Conservation (phyloP, 306 rosid species). For the Myrica gale region DNA sequence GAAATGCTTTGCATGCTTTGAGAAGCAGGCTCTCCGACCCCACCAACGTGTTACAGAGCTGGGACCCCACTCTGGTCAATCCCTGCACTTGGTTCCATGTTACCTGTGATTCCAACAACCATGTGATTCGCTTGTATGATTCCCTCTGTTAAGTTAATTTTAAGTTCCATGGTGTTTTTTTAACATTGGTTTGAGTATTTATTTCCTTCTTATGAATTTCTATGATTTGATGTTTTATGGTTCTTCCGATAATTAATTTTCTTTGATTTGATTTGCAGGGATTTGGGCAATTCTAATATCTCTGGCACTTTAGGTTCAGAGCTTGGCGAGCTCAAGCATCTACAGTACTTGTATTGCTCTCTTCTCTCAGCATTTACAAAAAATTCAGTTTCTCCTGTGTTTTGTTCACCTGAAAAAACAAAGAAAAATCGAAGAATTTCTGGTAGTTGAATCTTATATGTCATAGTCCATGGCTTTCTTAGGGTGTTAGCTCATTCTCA, state of each 20-base stretch:
- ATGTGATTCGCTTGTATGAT: slow-evolving; percentile 79
- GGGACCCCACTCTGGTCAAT: slow-evolving; percentile 99
- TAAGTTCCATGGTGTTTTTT: neutral
- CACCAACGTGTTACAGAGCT: slow-evolving; percentile 80
- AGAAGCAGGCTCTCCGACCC: slow-evolving; percentile 71
- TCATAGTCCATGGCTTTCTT: neutral
- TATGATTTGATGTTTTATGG: slow-evolving; percentile 1
- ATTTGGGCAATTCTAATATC: slow-evolving; percentile 82
- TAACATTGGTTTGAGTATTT: neutral
- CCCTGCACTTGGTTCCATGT: slow-evolving; percentile 99
- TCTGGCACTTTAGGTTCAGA: slow-evolving; percentile 91
- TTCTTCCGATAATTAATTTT: slow-evolving; percentile 19
- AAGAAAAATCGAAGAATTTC: neutral
- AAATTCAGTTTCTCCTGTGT: neutral
- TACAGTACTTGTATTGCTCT: slow-evolving; percentile 66
- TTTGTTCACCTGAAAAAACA: slow-evolving; percentile 5
- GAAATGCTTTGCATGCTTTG: slow-evolving; percentile 78
- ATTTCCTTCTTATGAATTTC: neutral
- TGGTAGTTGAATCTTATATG: neutral
- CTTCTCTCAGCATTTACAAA: slow-evolving; percentile 3
- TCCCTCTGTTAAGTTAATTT: slow-evolving; percentile 11
- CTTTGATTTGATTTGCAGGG: slow-evolving; percentile 58
- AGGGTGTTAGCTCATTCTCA: neutral
- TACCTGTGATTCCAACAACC: slow-evolving; percentile 70
- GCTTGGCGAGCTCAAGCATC: slow-evolving; percentile 70